Percentiles rank a stretch among this genome's conserved stretches.
These are phyloP conservation scores for Colletotrichum cordylinicola DNA, from an alignment of 2,329 filamentous ascomycete species.

Conservation along the genomic window DNA sequence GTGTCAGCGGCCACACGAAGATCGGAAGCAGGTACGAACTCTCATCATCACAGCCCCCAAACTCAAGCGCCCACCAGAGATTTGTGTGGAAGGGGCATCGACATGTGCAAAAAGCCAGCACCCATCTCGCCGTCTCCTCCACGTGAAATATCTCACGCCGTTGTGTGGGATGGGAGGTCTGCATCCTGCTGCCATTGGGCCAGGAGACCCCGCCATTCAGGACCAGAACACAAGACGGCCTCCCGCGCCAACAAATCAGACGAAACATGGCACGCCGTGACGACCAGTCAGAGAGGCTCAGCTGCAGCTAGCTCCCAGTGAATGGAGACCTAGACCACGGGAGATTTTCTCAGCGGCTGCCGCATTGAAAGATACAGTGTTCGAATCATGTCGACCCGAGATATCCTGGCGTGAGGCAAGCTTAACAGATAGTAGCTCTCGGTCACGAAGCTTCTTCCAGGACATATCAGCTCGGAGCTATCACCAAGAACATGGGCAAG, in stretches of 20 bases:
- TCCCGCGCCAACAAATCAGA: slow-evolving; percentile 19
- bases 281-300: slow-evolving; percentile 8
- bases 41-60: slow-evolving; percentile 8
- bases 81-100: neutral
- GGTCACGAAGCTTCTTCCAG: neutral
- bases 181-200: neutral
- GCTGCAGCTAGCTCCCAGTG: neutral
- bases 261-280: slow-evolving; percentile 1
- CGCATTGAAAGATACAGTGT: neutral
- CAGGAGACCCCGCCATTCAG: neutral
- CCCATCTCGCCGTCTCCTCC: neutral
- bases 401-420: slow-evolving; percentile 7
- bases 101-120: slow-evolving; percentile 3
- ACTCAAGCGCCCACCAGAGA: neutral
- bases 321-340: neutral
- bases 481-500: neutral
- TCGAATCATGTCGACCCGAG: slow-evolving; percentile 12
- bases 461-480: neutral
- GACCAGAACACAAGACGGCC: neutral
- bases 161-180: neutral
- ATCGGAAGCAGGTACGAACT: slow-evolving; percentile 20
- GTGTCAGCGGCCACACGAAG: slow-evolving; percentile 15
- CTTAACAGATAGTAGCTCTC: neutral
- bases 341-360: neutral
- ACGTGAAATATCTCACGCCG: slow-evolving; percentile 1